A percentile compares a stretch with the other conserved stretches of the same genome.
These are phyloP conservation scores for Tylopilus intermedius DNA, from an alignment of 768 basidiomycete genomes.

Conservation along the genomic window DNA sequence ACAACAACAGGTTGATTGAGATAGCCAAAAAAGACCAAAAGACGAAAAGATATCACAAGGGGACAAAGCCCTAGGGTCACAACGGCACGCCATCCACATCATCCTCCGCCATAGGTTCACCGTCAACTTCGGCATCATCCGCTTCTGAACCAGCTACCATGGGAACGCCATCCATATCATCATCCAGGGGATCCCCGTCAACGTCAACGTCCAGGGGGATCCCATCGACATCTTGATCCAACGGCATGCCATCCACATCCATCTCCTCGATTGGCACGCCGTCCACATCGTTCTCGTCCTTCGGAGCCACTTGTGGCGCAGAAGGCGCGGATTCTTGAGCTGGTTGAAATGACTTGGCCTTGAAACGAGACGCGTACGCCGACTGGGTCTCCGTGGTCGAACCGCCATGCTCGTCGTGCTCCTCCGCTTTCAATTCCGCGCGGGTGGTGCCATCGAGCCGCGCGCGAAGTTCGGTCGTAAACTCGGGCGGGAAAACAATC, in stretches of 20 bases:
- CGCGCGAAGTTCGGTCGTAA: slow-evolving; percentile 64
- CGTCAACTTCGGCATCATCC: slow-evolving; percentile 21
- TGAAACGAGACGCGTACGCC: slow-evolving; percentile 60
- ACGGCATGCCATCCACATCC: slow-evolving; percentile 47
- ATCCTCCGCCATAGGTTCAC: slow-evolving; percentile 29
- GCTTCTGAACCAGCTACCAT: slow-evolving; percentile 22
- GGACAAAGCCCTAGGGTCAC: slow-evolving; percentile 11
- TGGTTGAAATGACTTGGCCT: slow-evolving; percentile 70
- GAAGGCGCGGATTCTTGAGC: slow-evolving; percentile 42
- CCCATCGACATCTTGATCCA: slow-evolving; percentile 38
- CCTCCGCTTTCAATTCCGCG: slow-evolving; percentile 26
- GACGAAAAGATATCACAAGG: not conserved
- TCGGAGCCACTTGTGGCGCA: slow-evolving; percentile 27
- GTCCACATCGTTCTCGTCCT: slow-evolving; percentile 46
- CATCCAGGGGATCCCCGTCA: slow-evolving; percentile 28
- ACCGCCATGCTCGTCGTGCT: slow-evolving; percentile 21
- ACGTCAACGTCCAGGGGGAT: slow-evolving; percentile 29
- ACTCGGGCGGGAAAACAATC: slow-evolving; percentile 92
- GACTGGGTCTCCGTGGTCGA: slow-evolving; percentile 25
- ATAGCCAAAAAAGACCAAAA: not conserved
- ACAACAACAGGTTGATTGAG: not conserved
- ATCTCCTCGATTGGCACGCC: slow-evolving; percentile 48
- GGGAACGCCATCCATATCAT: slow-evolving; percentile 38
- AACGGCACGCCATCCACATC: slow-evolving; percentile 39
- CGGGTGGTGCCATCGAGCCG: slow-evolving; percentile 62